Evolutionary conservation across 2,329 filamentous ascomycete species (phyloP).

Genomic region (Trichoderma koningiopsis): DNA sequence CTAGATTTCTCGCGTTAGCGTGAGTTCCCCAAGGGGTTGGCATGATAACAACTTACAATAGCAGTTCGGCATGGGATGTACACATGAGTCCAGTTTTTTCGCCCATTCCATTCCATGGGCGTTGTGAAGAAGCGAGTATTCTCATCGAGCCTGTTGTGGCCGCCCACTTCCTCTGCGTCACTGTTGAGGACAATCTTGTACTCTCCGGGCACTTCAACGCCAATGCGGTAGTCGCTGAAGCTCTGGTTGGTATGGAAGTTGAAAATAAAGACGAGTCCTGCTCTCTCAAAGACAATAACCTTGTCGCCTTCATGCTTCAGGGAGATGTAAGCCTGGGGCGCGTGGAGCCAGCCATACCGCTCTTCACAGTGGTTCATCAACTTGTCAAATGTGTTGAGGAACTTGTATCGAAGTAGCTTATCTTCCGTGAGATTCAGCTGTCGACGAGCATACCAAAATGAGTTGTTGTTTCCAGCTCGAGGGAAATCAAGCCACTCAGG

Average conservation of each 20-base stretch:
- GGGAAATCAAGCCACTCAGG: slow-evolving; percentile 99
- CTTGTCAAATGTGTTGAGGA: slow-evolving; percentile 90
- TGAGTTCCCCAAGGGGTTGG: background rate
- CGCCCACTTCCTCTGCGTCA: slow-evolving; percentile 76
- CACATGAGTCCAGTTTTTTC: slow-evolving; percentile 88
- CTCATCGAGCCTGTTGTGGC: slow-evolving; percentile 74
- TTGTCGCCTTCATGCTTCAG: slow-evolving; percentile 94
- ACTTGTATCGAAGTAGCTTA: slow-evolving; percentile 79
- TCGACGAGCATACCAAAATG: slow-evolving; percentile 90
- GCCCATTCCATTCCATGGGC: slow-evolving; percentile 83
- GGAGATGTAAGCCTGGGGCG: slow-evolving; percentile 85
- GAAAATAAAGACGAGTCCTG: slow-evolving; percentile 88
- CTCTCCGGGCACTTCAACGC: slow-evolving; percentile 79
- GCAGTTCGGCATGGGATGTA: slow-evolving; percentile 86
- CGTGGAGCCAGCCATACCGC: slow-evolving; percentile 88
- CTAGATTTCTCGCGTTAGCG: slow-evolving; percentile 6
- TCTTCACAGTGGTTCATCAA: slow-evolving; percentile 86
- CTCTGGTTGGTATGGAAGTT: slow-evolving; percentile 88
- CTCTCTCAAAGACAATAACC: slow-evolving; percentile 92
- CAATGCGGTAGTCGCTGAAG: slow-evolving; percentile 90
- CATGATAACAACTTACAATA: slow-evolving; percentile 58
- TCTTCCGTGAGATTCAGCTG: slow-evolving; percentile 94
- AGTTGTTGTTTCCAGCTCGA: slow-evolving; percentile 87
- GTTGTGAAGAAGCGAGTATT: slow-evolving; percentile 91
- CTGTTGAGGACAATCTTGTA: slow-evolving; percentile 86